Base-by-base conservation (phyloP, 768 basidiomycete genomes). In the Russula ochroleuca region DNA sequence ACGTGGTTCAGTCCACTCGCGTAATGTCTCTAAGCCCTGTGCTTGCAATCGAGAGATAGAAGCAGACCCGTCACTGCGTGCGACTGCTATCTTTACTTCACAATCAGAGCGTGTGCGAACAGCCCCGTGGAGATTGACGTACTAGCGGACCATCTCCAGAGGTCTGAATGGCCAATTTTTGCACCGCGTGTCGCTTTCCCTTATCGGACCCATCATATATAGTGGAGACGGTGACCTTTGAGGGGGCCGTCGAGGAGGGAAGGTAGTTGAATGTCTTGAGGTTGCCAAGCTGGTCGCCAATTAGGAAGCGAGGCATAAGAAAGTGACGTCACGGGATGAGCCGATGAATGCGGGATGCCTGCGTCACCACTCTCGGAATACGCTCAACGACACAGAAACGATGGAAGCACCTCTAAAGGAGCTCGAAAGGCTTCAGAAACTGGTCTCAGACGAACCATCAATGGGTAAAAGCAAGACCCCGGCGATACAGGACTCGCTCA, bases 331-430 rank as follows among this genome's bases (percentile, higher is more conserved):
- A 51, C 4, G 33, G 19, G 33, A 11, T 19, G 51, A n/a, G 17
- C 33, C 17, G 50, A 53, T n/a, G 21, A 5, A 28, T 14, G 53
- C 13, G 23, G 8, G 37, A 25, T 9, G n/a, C n/a, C 45, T 47
- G 10, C n/a, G 17, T 15, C 35, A 48, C 31, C 17, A 21, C 38
- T 17, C 35, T 31, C 38, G 25, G 37, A 31, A 35, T 8, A 25
- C 28, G 28, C 8, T 10, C 33, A 21, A 37, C 50, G 25, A 53
- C 35, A 28, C 31, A 45, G 37, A 67, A 64, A 63, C 38, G 59
- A 92, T 92, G 91, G 89, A 92, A 47, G 83, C 76, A 13, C 80
- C 86, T 41, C 76, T 90, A 64, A 93, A 90, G 74, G 92, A 94
- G 72, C 80, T 93, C 7, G 82, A 81, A 31, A 92, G 85, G 75